These are phyloP conservation scores for Daldinia vernicosa DNA, from an alignment of 495 filamentous ascomycete species.

Conservation along the genomic window DNA sequence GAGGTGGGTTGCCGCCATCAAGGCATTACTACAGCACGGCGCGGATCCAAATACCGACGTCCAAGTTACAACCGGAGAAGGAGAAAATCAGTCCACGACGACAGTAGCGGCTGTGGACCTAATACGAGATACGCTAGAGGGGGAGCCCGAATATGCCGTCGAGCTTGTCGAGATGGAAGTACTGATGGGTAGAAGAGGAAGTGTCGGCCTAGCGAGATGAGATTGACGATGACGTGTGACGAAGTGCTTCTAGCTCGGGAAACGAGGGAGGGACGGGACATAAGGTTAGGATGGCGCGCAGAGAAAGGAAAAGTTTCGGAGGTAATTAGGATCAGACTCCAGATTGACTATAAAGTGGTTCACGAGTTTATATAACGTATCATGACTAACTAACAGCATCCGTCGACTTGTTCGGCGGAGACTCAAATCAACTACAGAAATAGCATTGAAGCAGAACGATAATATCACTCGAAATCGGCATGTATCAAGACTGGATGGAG, in stretches of 20 bases:
- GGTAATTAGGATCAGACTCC: not conserved
- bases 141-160: conserved; percentile 46
- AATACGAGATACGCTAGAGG: conserved; percentile 45
- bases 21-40: conserved; percentile 43
- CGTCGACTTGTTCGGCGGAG: not conserved
- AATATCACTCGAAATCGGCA: conserved; percentile 1
- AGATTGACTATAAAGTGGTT: conserved; percentile 2
- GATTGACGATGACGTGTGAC: conserved; percentile 16
- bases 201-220: conserved; percentile 40
- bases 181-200: conserved; percentile 42
- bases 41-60: conserved; percentile 44
- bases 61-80: conserved; percentile 32
- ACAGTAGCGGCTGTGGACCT: conserved; percentile 42
- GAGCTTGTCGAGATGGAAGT: conserved; percentile 45
- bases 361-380: conserved; percentile 3
- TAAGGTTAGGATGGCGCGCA: not conserved
- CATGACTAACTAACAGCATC: not conserved
- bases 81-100: conserved; percentile 40
- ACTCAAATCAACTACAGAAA: not conserved
- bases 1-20: conserved; percentile 46
- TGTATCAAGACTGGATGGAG: not conserved
- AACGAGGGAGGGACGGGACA: not conserved
- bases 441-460: not conserved
- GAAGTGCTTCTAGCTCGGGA: conserved; percentile 13
- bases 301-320: not conserved